Evolutionary conservation across 495 filamentous ascomycete species (phyloP).

Genomic region (Talaromyces thailandensis): DNA sequence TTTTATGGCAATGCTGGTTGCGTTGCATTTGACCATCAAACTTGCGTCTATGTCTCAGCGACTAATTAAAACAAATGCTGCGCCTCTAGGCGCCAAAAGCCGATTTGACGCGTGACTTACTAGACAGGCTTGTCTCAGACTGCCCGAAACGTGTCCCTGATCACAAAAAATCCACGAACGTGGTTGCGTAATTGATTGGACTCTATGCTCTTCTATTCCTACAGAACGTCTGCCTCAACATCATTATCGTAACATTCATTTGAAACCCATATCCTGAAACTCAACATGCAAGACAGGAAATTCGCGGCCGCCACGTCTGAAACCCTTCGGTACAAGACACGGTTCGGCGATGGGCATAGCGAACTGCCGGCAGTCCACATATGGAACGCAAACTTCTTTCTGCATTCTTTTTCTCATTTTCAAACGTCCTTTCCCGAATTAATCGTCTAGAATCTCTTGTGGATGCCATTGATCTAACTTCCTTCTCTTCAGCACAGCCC

Average conservation of each 20-base stretch:
- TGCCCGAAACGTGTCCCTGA: not conserved
- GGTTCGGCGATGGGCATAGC: not conserved
- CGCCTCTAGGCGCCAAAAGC: not conserved
- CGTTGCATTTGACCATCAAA: not conserved
- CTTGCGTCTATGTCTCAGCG: not conserved
- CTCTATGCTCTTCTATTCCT: not conserved
- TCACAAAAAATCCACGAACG: not conserved
- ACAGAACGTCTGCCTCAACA: not conserved
- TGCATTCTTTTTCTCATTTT: not conserved
- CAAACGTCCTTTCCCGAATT: not conserved
- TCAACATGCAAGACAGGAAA: not conserved
- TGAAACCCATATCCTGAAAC: not conserved
- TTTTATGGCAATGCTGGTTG: not conserved
- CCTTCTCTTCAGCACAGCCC: not conserved
- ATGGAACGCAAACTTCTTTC: not conserved
- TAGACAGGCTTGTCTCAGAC: not conserved
- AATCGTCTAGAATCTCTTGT: not conserved
- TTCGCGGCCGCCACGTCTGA: not conserved
- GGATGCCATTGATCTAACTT: not conserved
- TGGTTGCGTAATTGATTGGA: not conserved
- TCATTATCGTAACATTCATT: not conserved
- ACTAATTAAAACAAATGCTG: not conserved
- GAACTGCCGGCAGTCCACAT: not conserved
- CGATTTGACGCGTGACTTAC: not conserved
- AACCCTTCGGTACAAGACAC: not conserved